Conservation (phyloP, 352 stramenopile species). For the Globisporangium nagaii region DNA sequence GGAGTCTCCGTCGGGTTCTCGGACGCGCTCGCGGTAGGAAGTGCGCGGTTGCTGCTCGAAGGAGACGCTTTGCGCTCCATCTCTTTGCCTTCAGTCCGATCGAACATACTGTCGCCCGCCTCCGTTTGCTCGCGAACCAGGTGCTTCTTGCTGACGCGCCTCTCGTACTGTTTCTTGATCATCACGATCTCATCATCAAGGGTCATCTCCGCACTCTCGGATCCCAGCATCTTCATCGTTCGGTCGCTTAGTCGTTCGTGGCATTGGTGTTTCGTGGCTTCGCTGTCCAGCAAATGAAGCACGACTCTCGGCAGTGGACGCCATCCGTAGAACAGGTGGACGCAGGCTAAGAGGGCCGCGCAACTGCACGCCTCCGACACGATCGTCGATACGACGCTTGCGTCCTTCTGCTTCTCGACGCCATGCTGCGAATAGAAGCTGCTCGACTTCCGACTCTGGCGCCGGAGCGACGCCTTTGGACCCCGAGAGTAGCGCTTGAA, state of each 20-base stretch:
- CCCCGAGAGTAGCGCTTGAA: slow-evolving; percentile 82
- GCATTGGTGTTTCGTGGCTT: slow-evolving; percentile 3
- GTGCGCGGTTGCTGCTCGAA: background rate
- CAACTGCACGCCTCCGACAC: slow-evolving; percentile 74
- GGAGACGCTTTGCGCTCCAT: background rate
- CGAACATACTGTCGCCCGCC: slow-evolving; percentile 1
- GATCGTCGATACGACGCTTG: slow-evolving; percentile 63
- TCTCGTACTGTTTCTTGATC: slow-evolving; percentile 77
- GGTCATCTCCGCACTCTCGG: slow-evolving; percentile 29
- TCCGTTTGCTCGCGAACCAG: slow-evolving; percentile 32
- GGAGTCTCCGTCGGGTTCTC: background rate
- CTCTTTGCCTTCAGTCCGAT: background rate
- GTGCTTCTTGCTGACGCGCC: slow-evolving; percentile 52
- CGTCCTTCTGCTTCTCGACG: slow-evolving; percentile 49
- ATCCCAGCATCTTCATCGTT: slow-evolving; percentile 34
- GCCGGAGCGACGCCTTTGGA: slow-evolving; percentile 47
- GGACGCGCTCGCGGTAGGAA: background rate
- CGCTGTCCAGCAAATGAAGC: slow-evolving; percentile 49
- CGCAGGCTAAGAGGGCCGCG: slow-evolving; percentile 70
- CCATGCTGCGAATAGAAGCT: slow-evolving; percentile 79
- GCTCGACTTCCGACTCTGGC: slow-evolving; percentile 54
- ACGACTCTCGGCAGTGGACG: slow-evolving; percentile 58
- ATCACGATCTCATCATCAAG: slow-evolving; percentile 68
- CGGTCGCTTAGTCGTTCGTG: slow-evolving; percentile 23
- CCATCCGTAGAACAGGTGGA: slow-evolving; percentile 76